These are phyloP conservation scores for Cordyceps militaris DNA, from an alignment of 2,329 filamentous ascomycete species.

Conservation along the genomic window DNA sequence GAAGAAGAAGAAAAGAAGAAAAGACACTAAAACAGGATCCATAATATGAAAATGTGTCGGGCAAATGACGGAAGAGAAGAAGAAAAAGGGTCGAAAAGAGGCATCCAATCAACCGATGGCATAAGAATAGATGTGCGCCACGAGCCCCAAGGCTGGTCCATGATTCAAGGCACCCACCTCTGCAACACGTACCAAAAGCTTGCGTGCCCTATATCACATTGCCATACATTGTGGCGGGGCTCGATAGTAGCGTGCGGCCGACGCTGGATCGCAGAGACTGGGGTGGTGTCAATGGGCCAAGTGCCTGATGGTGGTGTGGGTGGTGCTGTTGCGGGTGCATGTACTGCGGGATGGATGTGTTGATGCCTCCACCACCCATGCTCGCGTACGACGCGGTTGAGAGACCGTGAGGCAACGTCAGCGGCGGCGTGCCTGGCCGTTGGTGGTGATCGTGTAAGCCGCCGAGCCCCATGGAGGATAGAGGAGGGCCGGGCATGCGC, in stretches of 20 bases:
- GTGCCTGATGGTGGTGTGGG: constrained; percentile 20
- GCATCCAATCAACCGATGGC: neutral
- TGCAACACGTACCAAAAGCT: neutral
- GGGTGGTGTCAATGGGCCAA: constrained; percentile 12
- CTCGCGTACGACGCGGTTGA: constrained; percentile 23
- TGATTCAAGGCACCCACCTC: neutral
- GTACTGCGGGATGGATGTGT: constrained; percentile 23
- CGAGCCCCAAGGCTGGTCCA: neutral
- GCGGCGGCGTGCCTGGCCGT: constrained; percentile 26
- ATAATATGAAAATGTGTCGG: neutral
- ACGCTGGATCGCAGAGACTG: constrained; percentile 10
- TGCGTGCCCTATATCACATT: constrained; percentile 7
- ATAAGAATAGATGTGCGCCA: neutral
- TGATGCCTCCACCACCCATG: constrained; percentile 16
- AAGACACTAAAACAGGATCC: constrained; percentile 5
- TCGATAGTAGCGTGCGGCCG: constrained; percentile 4
- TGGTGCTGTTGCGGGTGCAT: constrained; percentile 19
- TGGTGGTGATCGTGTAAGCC: constrained; percentile 27
- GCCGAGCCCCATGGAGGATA: constrained; percentile 40
- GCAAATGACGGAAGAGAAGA: neutral
- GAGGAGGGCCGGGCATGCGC: constrained; percentile 24
- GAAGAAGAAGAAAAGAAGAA: constrained; percentile 2
- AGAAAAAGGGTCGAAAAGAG: neutral
- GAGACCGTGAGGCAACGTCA: constrained; percentile 19
- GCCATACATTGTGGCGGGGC: constrained; percentile 10